Evolutionary conservation across 2,329 filamentous ascomycete species (phyloP), one percentile per base, ranked within the genome.

Genomic region (Monilinia laxa): DNA sequence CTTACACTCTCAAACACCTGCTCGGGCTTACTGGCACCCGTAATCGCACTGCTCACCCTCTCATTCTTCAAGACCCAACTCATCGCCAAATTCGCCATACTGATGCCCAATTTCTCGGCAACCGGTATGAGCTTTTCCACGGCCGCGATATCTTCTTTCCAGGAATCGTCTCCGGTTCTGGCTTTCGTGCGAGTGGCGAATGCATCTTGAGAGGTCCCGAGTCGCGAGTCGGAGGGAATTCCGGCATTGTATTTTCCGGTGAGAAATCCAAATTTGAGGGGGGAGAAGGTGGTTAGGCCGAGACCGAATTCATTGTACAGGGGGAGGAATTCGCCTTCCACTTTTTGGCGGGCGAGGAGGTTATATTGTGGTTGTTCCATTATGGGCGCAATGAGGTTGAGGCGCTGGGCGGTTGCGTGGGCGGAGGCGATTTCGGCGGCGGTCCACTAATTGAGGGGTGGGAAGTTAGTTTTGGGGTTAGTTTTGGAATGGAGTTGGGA

Each of bases 351-450:
- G 55, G 79, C 78, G 18, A 90, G 80, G 77, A 89, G 83, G 78
- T 87, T 89, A 79, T 90, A 90, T 62, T 84, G 80, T 1, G 87
- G 87, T 78, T 90, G 87, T 77, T 90, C 88, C 78, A 88, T 84
- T 42, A 88, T 72, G 3, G 87, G 87, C 10, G 85, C 87, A 68
- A 90, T 83, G 52, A 90, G 79, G 18, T 83, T 81, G 11, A 89
- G 80, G 70, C 81, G 82, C 71, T 88, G 85, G 45, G 87, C 85
- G 68, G 85, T 81, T 18, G 84, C 80, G 80, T 84, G 86, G 0
- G 88, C 87, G 67, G 85, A 81, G 7, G 84, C 82, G 73, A 90
- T 89, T 78, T 90, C 87, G 67, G 84, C 83, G 54, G 87, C 85
- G 68, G 81, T 82, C 87, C 87, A 90, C 64, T 65, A 78, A 89